These are phyloP conservation scores for Sporothrix euskadiensis DNA, from an alignment of 2,329 filamentous ascomycete species.

Conservation along the genomic window DNA sequence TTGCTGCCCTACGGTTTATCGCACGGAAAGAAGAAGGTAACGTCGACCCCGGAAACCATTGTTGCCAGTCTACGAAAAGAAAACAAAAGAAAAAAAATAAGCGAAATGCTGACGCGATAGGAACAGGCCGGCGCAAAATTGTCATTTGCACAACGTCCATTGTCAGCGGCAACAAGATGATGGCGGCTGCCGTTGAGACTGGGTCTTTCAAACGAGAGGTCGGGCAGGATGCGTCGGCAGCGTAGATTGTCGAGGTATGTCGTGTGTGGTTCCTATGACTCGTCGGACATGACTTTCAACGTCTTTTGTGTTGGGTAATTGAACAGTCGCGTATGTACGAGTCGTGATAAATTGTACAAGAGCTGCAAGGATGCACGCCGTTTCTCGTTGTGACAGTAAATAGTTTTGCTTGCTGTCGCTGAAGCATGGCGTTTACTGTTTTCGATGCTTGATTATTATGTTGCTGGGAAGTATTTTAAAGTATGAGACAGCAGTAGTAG, in stretches of 20 bases:
- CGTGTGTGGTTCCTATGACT: background rate
- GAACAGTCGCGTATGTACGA: background rate
- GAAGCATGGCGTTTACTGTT: background rate
- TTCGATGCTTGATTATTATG: background rate
- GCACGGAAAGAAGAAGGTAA: slow-evolving; percentile 75
- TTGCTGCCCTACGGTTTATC: slow-evolving; percentile 89
- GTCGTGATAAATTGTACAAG: background rate
- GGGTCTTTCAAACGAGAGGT: slow-evolving; percentile 57
- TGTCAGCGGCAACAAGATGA: slow-evolving; percentile 84
- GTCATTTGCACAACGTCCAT: slow-evolving; percentile 92
- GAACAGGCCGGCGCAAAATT: slow-evolving; percentile 59
- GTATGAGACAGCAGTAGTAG: background rate
- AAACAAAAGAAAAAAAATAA: background rate
- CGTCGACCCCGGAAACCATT: slow-evolving; percentile 28
- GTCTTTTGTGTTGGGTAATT: background rate
- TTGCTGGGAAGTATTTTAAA: background rate
- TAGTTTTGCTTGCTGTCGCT: background rate
- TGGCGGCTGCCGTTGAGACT: slow-evolving; percentile 80
- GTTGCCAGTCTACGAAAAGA: background rate
- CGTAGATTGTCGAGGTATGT: background rate
- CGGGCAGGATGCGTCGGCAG: background rate
- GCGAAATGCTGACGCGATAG: background rate
- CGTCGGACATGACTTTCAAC: background rate
- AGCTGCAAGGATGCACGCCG: background rate
- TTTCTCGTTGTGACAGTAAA: background rate